phyloP scores from a whole-genome alignment of 805 yeast genomes.

The Monosporozyma siamensis region DNA sequence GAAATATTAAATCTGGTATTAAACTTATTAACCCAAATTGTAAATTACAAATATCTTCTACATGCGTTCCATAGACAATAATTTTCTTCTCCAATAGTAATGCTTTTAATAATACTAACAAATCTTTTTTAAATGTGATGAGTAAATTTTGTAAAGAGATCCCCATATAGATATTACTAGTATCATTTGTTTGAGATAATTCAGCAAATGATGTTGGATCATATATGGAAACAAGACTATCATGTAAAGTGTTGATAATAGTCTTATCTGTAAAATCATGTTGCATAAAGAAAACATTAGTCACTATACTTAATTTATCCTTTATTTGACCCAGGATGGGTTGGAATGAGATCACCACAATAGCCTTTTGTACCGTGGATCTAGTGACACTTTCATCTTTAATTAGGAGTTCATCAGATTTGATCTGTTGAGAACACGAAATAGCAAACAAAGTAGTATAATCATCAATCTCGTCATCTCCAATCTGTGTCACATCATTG shows the following conservation, averaged over 20 bases:
- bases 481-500: constrained; percentile 33
- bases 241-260: constrained; percentile 60
- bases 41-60: constrained; percentile 69
- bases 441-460: constrained; percentile 84
- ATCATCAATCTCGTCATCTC: constrained; percentile 27
- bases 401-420: constrained; percentile 47
- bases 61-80: constrained; percentile 67
- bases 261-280: constrained; percentile 61
- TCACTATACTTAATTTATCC: constrained; percentile 83
- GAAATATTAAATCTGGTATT: constrained; percentile 69
- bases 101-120: constrained; percentile 65
- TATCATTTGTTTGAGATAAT: constrained; percentile 11
- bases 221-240: constrained; percentile 46
- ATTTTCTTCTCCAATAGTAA: constrained; percentile 66
- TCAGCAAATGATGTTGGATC: constrained; percentile 23
- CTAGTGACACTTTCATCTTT: constrained; percentile 62
- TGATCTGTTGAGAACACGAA: constrained; percentile 81
- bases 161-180: constrained; percentile 50
- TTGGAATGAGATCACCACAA: constrained; percentile 75
- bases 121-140: constrained; percentile 45
- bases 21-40: constrained; percentile 79
- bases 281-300: constrained; percentile 78
- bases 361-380: constrained; percentile 82
- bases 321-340: constrained; percentile 84
- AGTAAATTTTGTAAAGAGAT: constrained; percentile 60